A percentile compares a stretch with the other conserved stretches of the same genome.
Evolutionary conservation across 805 yeast genomes (phyloP).

Genomic region (Yamadazyma nakazawae): DNA sequence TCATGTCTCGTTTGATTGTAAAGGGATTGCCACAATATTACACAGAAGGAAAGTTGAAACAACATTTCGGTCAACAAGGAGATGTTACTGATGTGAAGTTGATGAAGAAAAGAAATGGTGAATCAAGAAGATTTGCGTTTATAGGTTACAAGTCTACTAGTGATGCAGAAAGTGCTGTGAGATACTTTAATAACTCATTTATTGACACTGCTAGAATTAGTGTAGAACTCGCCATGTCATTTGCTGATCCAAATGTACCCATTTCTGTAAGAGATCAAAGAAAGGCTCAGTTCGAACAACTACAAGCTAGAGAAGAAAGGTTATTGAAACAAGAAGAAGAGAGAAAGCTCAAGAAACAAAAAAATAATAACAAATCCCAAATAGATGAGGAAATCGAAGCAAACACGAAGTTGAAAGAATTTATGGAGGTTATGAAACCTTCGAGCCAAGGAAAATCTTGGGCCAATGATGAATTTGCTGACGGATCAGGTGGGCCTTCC

Average conservation of each 20-base stretch:
- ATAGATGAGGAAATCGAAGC: constrained; percentile 61
- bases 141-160: constrained; percentile 72
- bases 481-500: constrained; percentile 45
- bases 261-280: constrained; percentile 46
- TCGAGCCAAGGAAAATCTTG: constrained; percentile 67
- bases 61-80: constrained; percentile 60
- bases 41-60: constrained; percentile 67
- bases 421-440: constrained; percentile 79
- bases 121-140: constrained; percentile 90
- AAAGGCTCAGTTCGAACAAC: constrained; percentile 44
- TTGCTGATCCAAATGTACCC: constrained; percentile 81
- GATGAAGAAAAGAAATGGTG: constrained; percentile 76
- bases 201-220: constrained; percentile 78
- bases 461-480: constrained; percentile 60
- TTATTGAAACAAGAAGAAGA: constrained; percentile 38
- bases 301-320: constrained; percentile 40
- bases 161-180: constrained; percentile 78
- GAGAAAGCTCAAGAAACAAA: constrained; percentile 37
- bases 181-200: constrained; percentile 70
- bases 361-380: constrained; percentile 25
- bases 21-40: constrained; percentile 81
- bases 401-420: constrained; percentile 73
- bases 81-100: constrained; percentile 85
- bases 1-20: constrained; percentile 87
- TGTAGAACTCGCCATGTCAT: constrained; percentile 80